Conservation (phyloP, 805 yeast species). For the Yarrowia divulgata region DNA sequence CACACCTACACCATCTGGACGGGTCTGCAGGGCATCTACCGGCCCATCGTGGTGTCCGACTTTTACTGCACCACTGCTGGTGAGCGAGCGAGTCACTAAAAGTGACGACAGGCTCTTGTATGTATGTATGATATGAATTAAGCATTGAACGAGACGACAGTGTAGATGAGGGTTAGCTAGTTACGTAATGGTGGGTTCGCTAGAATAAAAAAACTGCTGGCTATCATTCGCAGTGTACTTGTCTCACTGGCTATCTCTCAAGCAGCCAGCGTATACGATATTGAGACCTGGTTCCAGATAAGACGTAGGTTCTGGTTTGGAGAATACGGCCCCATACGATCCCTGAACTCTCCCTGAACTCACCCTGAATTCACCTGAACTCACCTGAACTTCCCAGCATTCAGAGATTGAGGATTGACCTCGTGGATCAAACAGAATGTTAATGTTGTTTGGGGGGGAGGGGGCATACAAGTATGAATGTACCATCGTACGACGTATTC, state of each 20-base stretch:
- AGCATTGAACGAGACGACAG: slow-evolving; percentile 5
- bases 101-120: slow-evolving; percentile 1
- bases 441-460: background rate
- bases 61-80: slow-evolving; percentile 63
- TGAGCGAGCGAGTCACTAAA: slow-evolving; percentile 36
- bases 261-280: too few relatives aligned
- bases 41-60: slow-evolving; percentile 89
- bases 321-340: too few relatives aligned
- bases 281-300: too few relatives aligned
- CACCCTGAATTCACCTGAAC: too few relatives aligned
- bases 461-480: background rate
- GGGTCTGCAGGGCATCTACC: slow-evolving; percentile 90
- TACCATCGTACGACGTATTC: too few relatives aligned
- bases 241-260: too few relatives aligned
- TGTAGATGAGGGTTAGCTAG: background rate
- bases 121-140: slow-evolving; percentile 23
- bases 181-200: background rate
- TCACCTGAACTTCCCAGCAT: background rate
- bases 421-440: slow-evolving; percentile 3
- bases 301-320: too few relatives aligned
- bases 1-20: slow-evolving; percentile 75
- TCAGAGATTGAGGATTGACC: slow-evolving; percentile 5
- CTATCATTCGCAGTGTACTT: too few relatives aligned
- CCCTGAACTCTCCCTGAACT: too few relatives aligned
- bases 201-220: too few relatives aligned